Conservation (phyloP, 768 basidiomycete species). For the Boletus coccyginus region DNA sequence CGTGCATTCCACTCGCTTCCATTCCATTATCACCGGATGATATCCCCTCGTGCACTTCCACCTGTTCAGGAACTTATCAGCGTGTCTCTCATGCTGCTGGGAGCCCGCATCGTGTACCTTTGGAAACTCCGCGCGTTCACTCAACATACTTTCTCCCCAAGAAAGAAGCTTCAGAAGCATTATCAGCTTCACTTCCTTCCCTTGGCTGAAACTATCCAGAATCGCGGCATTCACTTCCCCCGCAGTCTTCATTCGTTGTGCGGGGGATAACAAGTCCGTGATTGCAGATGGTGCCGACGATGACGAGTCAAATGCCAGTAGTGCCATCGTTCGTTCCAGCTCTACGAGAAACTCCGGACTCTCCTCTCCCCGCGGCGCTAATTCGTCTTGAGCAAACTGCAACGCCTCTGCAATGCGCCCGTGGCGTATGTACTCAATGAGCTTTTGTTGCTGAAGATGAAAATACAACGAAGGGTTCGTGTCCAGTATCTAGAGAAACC, state of each 20-base stretch:
- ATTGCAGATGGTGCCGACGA: slow-evolving; percentile 57
- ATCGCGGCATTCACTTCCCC: slow-evolving; percentile 96
- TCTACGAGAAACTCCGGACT: slow-evolving; percentile 91
- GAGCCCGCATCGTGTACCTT: slow-evolving; percentile 44
- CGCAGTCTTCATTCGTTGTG: slow-evolving; percentile 91
- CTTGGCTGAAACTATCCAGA: slow-evolving; percentile 86
- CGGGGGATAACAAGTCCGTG: slow-evolving; percentile 76
- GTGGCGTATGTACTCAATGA: slow-evolving; percentile 92
- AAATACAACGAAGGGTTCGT: slow-evolving; percentile 93
- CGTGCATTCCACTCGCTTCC: slow-evolving; percentile 24
- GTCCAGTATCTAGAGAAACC: slow-evolving; percentile 79
- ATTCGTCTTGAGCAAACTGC: slow-evolving; percentile 87
- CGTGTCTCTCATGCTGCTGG: slow-evolving; percentile 22
- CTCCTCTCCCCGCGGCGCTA: slow-evolving; percentile 94
- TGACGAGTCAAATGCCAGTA: slow-evolving; percentile 77
- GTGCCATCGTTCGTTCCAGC: slow-evolving; percentile 91
- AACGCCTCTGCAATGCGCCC: slow-evolving; percentile 78
- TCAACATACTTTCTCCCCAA: slow-evolving; percentile 84
- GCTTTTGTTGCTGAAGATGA: slow-evolving; percentile 90
- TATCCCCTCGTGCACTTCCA: slow-evolving; percentile 30
- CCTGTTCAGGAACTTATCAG: slow-evolving; percentile 25
- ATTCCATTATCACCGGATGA: slow-evolving; percentile 9
- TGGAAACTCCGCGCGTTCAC: slow-evolving; percentile 78
- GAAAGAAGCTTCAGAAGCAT: slow-evolving; percentile 77
- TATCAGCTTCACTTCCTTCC: slow-evolving; percentile 87